Evolutionary conservation across 192 early-diverging fungal genomes (phyloP).

Genomic region (Linnemannia hyalina): DNA sequence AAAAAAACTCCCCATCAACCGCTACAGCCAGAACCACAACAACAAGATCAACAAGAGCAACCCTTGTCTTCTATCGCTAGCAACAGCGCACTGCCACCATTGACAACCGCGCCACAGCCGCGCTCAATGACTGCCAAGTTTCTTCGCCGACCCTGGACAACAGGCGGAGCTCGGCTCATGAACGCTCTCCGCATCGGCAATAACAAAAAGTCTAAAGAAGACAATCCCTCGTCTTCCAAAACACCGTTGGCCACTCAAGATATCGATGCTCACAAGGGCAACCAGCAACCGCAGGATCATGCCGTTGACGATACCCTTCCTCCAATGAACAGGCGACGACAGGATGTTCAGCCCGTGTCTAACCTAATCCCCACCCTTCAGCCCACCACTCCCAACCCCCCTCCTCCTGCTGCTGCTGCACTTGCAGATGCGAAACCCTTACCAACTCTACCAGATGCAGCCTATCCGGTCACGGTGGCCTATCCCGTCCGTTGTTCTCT

Average conservation of each 20-base stretch:
- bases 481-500: conserved; percentile 49
- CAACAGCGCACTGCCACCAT: conserved; percentile 8
- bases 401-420: not conserved
- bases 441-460: conserved; percentile 41
- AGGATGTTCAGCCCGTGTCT: not conserved
- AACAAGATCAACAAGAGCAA: not conserved
- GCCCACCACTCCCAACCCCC: not conserved
- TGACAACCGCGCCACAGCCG: not conserved
- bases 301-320: not conserved
- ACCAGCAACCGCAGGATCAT: not conserved
- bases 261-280: not conserved
- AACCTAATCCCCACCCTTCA: too few relatives aligned
- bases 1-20: not conserved
- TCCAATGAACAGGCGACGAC: not conserved
- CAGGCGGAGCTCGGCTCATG: conserved; percentile 31
- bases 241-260: not conserved
- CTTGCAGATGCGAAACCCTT: conserved; percentile 23
- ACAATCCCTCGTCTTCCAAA: not conserved
- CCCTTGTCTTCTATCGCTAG: not conserved
- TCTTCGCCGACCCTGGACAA: conserved; percentile 22
- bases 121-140: conserved; percentile 7
- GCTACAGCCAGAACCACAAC: not conserved
- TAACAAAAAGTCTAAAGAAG: conserved; percentile 9
- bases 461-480: conserved; percentile 42
- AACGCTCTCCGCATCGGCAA: conserved; percentile 16